Evolutionary conservation across 1,284 basidiomycete species (phyloP).

Genomic region (Xerocomus amazonicus): DNA sequence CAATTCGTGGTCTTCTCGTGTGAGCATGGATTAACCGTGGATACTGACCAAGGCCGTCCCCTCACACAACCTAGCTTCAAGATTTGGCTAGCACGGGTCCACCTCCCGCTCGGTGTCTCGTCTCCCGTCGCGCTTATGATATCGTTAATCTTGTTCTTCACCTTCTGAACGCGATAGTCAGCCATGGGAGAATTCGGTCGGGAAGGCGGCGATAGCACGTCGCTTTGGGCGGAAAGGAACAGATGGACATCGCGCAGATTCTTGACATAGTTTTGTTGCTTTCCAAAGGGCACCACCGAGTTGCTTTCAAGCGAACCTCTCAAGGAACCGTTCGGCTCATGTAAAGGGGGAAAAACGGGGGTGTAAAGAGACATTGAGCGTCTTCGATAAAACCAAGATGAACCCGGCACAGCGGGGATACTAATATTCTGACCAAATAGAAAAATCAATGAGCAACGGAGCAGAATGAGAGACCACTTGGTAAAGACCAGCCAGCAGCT

Average conservation of each 20-base stretch:
- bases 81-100: conserved; percentile 26
- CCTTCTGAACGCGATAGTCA: conserved; percentile 21
- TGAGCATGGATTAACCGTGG: background rate
- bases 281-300: background rate
- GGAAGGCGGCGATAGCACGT: conserved; percentile 32
- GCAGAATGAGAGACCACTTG: conserved; percentile 3
- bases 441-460: background rate
- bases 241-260: conserved; percentile 31
- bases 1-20: conserved; percentile 21
- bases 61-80: conserved; percentile 33
- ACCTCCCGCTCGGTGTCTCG: conserved; percentile 20
- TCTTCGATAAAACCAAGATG: conserved; percentile 2
- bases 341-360: conserved; percentile 30
- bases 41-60: conserved; percentile 20
- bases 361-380: conserved; percentile 34
- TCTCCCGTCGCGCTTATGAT: conserved; percentile 12
- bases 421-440: background rate
- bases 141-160: conserved; percentile 21
- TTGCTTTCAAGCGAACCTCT: conserved; percentile 7
- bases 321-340: conserved; percentile 2
- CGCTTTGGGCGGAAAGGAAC: conserved; percentile 32
- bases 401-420: background rate
- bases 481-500: too few relatives aligned
- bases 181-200: conserved; percentile 25
- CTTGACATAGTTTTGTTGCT: conserved; percentile 25